These are phyloP conservation scores for Trichoderma sp. DNA, from an alignment of 2,329 filamentous ascomycete species.

Conservation along the genomic window DNA sequence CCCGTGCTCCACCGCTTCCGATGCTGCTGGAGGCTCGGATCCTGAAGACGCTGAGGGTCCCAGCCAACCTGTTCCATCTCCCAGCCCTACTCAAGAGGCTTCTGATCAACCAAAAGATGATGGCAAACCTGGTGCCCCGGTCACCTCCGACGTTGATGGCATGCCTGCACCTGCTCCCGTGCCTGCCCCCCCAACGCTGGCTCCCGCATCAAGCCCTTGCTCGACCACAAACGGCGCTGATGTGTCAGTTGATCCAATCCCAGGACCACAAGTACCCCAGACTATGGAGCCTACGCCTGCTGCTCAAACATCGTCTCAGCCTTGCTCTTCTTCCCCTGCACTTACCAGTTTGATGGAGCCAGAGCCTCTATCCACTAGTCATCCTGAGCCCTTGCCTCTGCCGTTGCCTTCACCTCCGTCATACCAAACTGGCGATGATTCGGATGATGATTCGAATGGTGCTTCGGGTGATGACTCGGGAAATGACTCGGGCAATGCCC, in stretches of 20 bases:
- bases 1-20: neutral
- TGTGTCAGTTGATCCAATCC: neutral
- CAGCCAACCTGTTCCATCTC: neutral
- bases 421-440: neutral
- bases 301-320: neutral
- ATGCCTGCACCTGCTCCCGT: neutral
- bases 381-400: neutral
- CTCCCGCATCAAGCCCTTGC: slow-evolving; percentile 2
- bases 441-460: neutral
- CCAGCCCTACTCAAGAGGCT: neutral
- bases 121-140: neutral
- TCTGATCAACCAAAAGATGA: neutral
- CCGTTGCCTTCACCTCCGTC: neutral
- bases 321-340: neutral
- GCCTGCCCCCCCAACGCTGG: neutral
- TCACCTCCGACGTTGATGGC: neutral
- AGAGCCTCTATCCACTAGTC: neutral
- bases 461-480: neutral
- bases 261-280: neutral
- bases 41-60: neutral
- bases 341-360: neutral
- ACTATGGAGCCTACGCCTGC: neutral
- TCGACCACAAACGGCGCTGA: neutral
- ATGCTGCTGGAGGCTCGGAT: neutral
- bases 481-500: neutral